A percentile compares a stretch with the other conserved stretches of the same genome.
Evolutionary conservation across 768 basidiomycete genomes (phyloP).

Genomic region (Boletus tylopilopsis): DNA sequence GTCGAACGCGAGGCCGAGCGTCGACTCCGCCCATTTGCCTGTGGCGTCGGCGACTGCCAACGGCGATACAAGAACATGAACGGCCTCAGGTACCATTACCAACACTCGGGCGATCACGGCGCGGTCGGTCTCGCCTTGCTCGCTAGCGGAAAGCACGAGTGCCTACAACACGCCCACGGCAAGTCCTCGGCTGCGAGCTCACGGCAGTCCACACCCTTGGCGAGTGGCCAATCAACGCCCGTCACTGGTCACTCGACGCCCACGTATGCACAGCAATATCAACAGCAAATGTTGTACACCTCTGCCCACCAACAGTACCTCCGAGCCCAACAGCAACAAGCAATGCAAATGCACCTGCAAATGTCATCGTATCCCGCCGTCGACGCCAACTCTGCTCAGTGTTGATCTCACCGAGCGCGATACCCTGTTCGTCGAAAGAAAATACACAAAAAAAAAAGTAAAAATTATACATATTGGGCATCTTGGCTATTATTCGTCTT

Average conservation of each 20-base stretch:
- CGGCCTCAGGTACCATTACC: constrained; percentile 92
- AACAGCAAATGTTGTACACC: constrained; percentile 36
- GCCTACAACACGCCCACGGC: constrained; percentile 36
- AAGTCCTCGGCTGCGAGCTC: constrained; percentile 30
- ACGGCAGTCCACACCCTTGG: constrained; percentile 30
- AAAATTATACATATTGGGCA: constrained; percentile 36
- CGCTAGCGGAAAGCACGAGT: constrained; percentile 68
- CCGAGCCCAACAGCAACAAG: constrained; percentile 32
- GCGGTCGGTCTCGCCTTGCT: constrained; percentile 82
- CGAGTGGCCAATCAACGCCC: constrained; percentile 32
- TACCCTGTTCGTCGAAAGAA: constrained; percentile 10
- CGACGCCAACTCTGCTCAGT: constrained; percentile 14
- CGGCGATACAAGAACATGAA: constrained; percentile 99
- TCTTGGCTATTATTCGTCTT: constrained; percentile 26
- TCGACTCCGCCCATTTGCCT: constrained; percentile 79
- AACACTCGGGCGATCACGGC: constrained; percentile 95
- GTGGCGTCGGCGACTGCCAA: constrained; percentile 81
- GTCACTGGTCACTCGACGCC: constrained; percentile 28
- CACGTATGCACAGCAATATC: constrained; percentile 32
- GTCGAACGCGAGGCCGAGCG: constrained; percentile 85
- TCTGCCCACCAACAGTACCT: constrained; percentile 37
- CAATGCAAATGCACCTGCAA: constrained; percentile 28
- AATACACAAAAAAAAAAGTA: constrained; percentile 31
- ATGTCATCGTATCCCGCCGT: constrained; percentile 20
- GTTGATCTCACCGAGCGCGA: constrained; percentile 13